A percentile compares a stretch with the other conserved stretches of the same genome.
Conservation (phyloP, 805 yeast species). For the Pichia deserticola region DNA sequence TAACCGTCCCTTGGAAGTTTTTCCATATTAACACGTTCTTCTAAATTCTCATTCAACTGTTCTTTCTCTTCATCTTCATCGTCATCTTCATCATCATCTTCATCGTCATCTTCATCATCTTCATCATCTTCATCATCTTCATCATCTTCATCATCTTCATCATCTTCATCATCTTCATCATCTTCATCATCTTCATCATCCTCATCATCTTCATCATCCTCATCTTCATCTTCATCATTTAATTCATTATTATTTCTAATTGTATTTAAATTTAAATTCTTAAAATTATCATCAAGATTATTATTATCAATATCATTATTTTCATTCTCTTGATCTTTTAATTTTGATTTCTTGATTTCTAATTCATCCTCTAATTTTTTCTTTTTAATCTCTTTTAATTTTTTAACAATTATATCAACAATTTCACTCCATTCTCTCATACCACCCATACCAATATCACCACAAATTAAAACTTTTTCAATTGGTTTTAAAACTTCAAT, state of each 20-base stretch:
- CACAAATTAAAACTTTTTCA: constrained; percentile 90
- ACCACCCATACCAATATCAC: constrained; percentile 99
- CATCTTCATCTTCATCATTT: constrained; percentile 2
- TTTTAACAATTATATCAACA: constrained; percentile 74
- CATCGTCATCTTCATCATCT: neutral
- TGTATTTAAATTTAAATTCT: neutral
- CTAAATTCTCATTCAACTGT: too few species aligned
- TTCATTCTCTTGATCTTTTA: constrained; percentile 37
- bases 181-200: constrained; percentile 5
- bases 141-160: constrained; percentile 1
- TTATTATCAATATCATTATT: constrained; percentile 35
- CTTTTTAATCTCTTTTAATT: constrained; percentile 55
- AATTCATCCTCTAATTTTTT: constrained; percentile 35
- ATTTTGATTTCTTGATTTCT: constrained; percentile 37
- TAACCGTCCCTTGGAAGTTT: too few species aligned
- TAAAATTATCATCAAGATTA: constrained; percentile 16
- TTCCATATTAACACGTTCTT: too few species aligned
- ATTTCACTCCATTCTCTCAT: constrained; percentile 98
- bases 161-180: constrained; percentile 4
- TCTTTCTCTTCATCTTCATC: neutral
- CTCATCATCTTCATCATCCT: constrained; percentile 3
- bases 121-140: constrained; percentile 5
- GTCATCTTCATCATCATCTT: neutral
- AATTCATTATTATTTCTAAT: neutral
- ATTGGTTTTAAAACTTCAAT: constrained; percentile 89